Evolutionary conservation across 2,329 filamentous ascomycete species (phyloP), one percentile per base, ranked within the genome.

Genomic region (Macrophomina phaseolina): DNA sequence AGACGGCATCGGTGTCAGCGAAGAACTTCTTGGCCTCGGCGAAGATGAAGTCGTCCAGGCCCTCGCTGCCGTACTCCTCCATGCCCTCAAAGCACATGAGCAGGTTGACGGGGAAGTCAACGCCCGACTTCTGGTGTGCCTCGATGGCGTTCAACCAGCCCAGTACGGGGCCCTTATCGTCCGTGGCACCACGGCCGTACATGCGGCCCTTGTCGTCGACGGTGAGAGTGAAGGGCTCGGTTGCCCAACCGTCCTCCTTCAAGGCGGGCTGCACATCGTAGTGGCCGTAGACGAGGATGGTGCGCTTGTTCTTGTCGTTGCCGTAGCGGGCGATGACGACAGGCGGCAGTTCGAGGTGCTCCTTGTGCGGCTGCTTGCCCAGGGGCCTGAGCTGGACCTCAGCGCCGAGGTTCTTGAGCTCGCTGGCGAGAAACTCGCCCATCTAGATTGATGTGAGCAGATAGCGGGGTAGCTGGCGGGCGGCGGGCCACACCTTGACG

Each of bases 31-130:
- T 93, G 71, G 91, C 93, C 82, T 99, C 95, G 55, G 87, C 90
- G 72, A 91, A 86, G 81, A 99, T 97, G 71, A 98, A 91, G 73
- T 97, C 94, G 76, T 99, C 95, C 65, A 99, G 86, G 45, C 95
- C 95, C 78, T 98, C 94, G 0, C 94, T 97, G 61, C 95, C 95
- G 78, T 97, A 97, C 83, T 99, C 95, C 83, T 99, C 95, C 95
- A 99, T 99, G 58, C 95, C 95, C 85, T 99, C 95, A 74, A 99
- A 98, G 85, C 95, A 99, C 92, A 97, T 98, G 70, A 99, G 88
- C 71, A 99, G 86, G 83, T 99, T 99, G 76, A 99, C 95, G 8
- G 95, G 95, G 78, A 99, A 93, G 62, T 97, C 94, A 53, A 98
- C 85, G 67, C 92, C 92, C 42, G 94, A 93, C 85, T 96, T 95